These are phyloP conservation scores for Coffea humblotiana DNA, from an alignment of 305 asterid genomes.

Conservation along the genomic window DNA sequence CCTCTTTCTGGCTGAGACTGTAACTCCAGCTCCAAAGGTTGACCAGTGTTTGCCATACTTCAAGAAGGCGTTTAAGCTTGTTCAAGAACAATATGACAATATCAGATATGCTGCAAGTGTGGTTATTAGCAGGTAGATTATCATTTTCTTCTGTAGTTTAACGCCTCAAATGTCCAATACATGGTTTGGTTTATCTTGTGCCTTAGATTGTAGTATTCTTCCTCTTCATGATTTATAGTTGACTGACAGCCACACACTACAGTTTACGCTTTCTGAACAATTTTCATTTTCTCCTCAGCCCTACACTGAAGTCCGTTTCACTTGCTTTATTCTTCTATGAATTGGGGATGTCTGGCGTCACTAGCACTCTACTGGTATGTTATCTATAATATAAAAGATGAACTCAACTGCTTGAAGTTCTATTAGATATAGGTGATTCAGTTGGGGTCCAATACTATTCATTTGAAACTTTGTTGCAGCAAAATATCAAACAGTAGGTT, in stretches of 20 bases:
- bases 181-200: too few species aligned
- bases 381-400: constrained; percentile 6
- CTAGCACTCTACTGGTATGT: constrained; percentile 71
- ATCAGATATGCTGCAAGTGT: constrained; percentile 67
- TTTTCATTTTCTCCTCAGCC: constrained; percentile 42
- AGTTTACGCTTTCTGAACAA: constrained; percentile 5
- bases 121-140: constrained; percentile 59
- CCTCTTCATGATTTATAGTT: too few species aligned
- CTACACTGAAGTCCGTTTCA: constrained; percentile 66
- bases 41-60: constrained; percentile 34
- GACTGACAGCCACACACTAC: background rate
- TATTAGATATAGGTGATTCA: background rate
- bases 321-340: constrained; percentile 85
- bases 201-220: too few species aligned
- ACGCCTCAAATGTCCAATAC: background rate
- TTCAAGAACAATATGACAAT: constrained; percentile 55
- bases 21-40: constrained; percentile 37
- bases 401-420: background rate
- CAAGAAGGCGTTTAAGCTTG: constrained; percentile 50
- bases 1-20: constrained; percentile 67
- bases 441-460: background rate
- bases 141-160: background rate
- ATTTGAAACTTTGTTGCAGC: background rate
- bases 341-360: constrained; percentile 88
- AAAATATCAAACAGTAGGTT: too few species aligned